Evolutionary conservation across 2,329 filamentous ascomycete species (phyloP), one percentile per base, ranked within the genome.

Genomic region (Calonectria leucothoes): DNA sequence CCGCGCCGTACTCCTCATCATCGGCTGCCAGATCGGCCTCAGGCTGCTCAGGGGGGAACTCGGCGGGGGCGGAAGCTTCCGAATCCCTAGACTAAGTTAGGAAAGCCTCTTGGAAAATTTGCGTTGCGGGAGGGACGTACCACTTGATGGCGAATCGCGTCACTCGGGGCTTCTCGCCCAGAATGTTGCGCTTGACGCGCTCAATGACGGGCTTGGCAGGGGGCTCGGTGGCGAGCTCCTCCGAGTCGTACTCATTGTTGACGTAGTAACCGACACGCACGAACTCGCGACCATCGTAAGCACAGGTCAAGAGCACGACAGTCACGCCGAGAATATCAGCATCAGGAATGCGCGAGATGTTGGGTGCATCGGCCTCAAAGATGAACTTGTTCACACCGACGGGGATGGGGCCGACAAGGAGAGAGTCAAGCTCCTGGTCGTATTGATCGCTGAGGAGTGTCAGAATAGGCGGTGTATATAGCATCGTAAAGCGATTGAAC

Each of bases 91-190:
- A 35, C 17, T 33, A 66, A 27, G 42, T 75, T 57, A 75, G 70
- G 31, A 27, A n/a, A 27, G 4, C 11, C 10, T 35, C 3, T 17
- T 59, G 12, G 25, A n/a, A 33, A 37, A 52, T 51, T 39, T 39
- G 29, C 15, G n/a, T 39, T 25, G 25, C 12, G 29, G 11, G 23
- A 6, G 25, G 45, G 61, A 86, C 91, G 72, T 90, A 98, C 97
- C 97, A 99, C 88, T 99, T 99, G 87, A 99, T 99, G 55, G 96
- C 95, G 83, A 99, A 99, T 77, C 97, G 93, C 35, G 97, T 99
- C 66, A 99, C 97, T 85, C 97, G 92, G 15, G 97, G 97, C 91
- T 99, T 99, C 87, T 98, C 96, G 4, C 96, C 95, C 45, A 99
- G 91, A 65, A 99, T 94, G 82, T 97, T 98, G 80, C 97, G 93